Percentiles rank a stretch among this genome's conserved stretches.
Conservation (phyloP, 1,284 basidiomycete species). For the Trichosporon coremiiforme region DNA sequence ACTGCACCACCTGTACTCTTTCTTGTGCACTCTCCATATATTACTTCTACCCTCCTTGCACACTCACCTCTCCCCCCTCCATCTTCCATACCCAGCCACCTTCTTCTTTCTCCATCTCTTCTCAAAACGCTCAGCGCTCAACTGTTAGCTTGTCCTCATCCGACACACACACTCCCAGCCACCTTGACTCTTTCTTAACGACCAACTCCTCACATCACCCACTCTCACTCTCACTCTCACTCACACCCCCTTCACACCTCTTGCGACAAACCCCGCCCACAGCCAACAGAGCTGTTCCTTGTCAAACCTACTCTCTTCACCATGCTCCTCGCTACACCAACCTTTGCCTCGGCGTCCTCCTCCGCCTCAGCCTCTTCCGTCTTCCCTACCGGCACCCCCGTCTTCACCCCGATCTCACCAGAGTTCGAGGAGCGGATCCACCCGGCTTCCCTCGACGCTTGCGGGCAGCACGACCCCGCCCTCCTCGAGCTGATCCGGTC, state of each 20-base stretch:
- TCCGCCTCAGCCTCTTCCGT: conserved; percentile 35
- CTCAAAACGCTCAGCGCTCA: not conserved
- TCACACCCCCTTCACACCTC: not conserved
- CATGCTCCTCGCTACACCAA: conserved; percentile 17
- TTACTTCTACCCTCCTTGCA: not conserved
- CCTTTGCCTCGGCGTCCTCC: conserved; percentile 19
- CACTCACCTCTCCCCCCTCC: not conserved
- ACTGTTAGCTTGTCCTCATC: not conserved
- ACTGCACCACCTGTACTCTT: not conserved
- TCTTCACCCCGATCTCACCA: conserved; percentile 46
- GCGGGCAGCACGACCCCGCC: conserved; percentile 70
- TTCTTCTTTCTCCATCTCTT: not conserved
- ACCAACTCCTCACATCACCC: not conserved
- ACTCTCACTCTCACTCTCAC: not conserved
- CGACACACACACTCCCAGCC: too few species aligned
- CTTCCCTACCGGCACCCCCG: conserved; percentile 46
- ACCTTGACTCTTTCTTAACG: not conserved
- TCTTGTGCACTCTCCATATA: not conserved
- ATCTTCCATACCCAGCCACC: not conserved
- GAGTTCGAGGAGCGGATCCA: conserved; percentile 56
- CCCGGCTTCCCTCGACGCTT: conserved; percentile 69
- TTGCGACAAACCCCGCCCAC: not conserved
- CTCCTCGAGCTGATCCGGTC: conserved; percentile 75
- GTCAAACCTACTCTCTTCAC: not conserved
- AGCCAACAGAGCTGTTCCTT: not conserved